Conservation (phyloP, 768 basidiomycete species). For the Lactarius psammicola region DNA sequence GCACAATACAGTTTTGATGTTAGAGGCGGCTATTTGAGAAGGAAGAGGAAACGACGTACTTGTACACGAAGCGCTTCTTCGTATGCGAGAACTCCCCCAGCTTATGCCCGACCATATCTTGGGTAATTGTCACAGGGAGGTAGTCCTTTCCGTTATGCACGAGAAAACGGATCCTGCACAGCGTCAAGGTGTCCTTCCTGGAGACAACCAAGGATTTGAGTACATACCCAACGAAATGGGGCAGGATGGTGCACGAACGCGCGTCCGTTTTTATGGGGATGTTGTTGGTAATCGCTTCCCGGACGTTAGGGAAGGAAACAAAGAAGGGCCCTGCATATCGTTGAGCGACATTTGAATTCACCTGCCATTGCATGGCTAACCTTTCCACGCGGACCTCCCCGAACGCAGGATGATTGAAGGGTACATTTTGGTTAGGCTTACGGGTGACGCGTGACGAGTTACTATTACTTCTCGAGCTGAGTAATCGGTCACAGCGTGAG, state of each 20-base stretch:
- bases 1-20: too few relatives aligned
- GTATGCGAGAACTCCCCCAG: conserved; percentile 93
- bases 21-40: background rate
- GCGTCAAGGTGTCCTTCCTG: background rate
- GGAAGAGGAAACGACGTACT: conserved; percentile 50
- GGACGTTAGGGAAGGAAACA: conserved; percentile 86
- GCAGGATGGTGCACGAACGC: conserved; percentile 87
- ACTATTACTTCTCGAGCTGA: too few relatives aligned
- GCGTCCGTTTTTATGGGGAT: conserved; percentile 87
- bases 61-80: conserved; percentile 81
- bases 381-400: conserved; percentile 85
- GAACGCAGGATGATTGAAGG: conserved; percentile 58
- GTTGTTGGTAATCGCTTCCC: conserved; percentile 75
- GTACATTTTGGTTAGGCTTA: conserved; percentile 48
- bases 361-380: conserved; percentile 37
- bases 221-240: conserved; percentile 91
- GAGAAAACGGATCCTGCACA: conserved; percentile 74
- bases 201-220: background rate
- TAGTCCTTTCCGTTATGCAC: conserved; percentile 96
- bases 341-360: background rate
- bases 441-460: background rate
- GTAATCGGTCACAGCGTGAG: too few relatives aligned
- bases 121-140: conserved; percentile 79
- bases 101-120: conserved; percentile 99
- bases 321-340: conserved; percentile 79